Conservation (phyloP, 305 asterid genomes). For the Fraxinus nigra region DNA sequence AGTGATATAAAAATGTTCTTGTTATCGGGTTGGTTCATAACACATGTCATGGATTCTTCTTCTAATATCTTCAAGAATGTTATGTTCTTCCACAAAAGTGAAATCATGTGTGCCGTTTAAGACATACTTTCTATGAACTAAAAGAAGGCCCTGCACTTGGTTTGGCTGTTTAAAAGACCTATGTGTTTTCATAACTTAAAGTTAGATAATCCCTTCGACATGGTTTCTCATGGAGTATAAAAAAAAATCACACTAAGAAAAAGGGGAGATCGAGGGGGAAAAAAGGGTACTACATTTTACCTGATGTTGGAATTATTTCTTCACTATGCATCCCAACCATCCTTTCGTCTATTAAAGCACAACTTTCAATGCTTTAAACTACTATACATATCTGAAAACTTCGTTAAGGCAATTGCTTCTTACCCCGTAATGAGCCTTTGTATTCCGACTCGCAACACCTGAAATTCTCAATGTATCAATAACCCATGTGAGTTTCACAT, state of each 20-base stretch:
- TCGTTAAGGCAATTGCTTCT: constrained; percentile 65
- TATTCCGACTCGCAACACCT: constrained; percentile 78
- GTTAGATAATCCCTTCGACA: no score
- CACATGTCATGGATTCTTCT: no score
- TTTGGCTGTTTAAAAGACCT: no score
- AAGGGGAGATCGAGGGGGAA: background rate
- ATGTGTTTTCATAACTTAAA: no score
- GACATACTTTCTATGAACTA: no score
- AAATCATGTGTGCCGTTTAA: no score
- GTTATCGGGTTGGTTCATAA: no score
- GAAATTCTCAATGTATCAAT: constrained; percentile 82
- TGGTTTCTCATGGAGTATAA: background rate
- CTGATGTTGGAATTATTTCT: background rate
- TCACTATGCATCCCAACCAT: constrained; percentile 94
- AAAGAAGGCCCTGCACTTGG: no score
- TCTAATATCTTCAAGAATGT: no score
- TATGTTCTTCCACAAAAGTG: no score
- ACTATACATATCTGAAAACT: constrained; percentile 68
- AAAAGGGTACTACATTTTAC: constrained; percentile 24
- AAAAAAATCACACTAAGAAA: background rate
- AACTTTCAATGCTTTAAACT: constrained; percentile 49
- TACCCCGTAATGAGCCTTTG: constrained; percentile 69
- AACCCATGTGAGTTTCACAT: constrained; percentile 69
- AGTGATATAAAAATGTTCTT: no score
- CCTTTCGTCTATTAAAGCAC: constrained; percentile 61